Base-by-base conservation (phyloP, 495 filamentous ascomycete species). In the Aspergillus egyptiacus region DNA sequence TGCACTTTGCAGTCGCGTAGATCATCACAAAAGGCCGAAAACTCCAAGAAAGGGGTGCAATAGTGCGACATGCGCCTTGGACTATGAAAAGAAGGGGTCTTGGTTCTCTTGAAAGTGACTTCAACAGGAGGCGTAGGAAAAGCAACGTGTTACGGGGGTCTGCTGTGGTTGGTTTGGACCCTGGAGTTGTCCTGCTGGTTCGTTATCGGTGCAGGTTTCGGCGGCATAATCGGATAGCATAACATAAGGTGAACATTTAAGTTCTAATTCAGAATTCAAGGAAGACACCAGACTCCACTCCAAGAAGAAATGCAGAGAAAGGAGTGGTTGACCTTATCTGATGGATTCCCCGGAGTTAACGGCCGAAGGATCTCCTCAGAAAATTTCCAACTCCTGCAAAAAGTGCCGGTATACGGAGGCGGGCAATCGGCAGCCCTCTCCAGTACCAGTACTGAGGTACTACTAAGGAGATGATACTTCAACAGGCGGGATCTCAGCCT, bases 141-240 rank as follows among this genome's bases (percentile, higher is more conserved):
- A 48, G 47, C 55, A 68, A 65, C 61, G 65, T 66, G 65, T 53
- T 36, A 53, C 44, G 20, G 55, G 14, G 33, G 36, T 30, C 33
- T 31, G 54, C 20, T 63, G 63, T 68, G 65, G 65, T 68, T 68
- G 65, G 65, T 43, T 34, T 41, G 20, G 8, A n/a, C n/a, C n/a
- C n/a, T 31, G 32, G 17, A 18, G 9, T 3, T 13, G 27, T 18
- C 31, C 10, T 10, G 20, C 20, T 13, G 11, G 6, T 9, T 46
- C 56, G 60, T 64, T 66, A 65, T 65, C 62, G 51, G 52, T 30
- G 39, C 20, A 14, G 15, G 30, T 28, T 42, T 36, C 30, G 14
- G 20, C 47, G 42, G 10, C 11, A 33, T 42, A 43, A 50, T 47
- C 36, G 15, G 42, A 53, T 41, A 25, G 37, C 36, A 53, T 48